Evolutionary conservation across 192 early-diverging fungal species (phyloP), one percentile per base, ranked within the genome.

Genomic region (Coemansia sp.): DNA sequence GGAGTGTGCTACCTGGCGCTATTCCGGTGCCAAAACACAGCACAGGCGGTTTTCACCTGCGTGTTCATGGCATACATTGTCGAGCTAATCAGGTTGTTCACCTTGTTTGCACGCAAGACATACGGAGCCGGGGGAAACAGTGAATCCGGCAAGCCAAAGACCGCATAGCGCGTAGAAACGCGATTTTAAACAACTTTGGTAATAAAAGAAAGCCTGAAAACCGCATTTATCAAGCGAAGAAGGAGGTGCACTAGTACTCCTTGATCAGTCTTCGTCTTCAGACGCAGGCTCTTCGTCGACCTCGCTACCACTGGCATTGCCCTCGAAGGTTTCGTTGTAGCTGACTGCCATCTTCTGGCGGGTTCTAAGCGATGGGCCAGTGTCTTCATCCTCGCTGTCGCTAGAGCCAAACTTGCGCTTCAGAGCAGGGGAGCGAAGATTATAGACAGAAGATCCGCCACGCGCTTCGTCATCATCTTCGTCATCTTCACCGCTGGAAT

Each of bases 81-180:
- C 22, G 88, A 88, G 56, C 83, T 94, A 22, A 88, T 87, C 56
- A 83, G 84, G 53, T 84, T 94, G 59, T 94, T 94, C 72, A 86
- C 90, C 23, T 83, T 88, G 56, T 94, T 94, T 82, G 86, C 88
- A 17, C 84, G 83, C 76, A 84, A 78, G 56, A 90, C 87, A 14
- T 94, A 94, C 23, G 70, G 66, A 15, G 22, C 30, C 17, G 34
- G 38, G 22, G 36, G 36, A 11, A 31, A 37, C 3, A 20, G 55
- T 20, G 48, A 48, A 6, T 20, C 36, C 11, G 14, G 47, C 27
- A 52, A 23, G 8, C 62, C 58, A 22, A 78, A 71, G 55, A 44
- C 11, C 44, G 52, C 52, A 29, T 54, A 31, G n/a, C 6, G 19
- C 10, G 45, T 48, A 15, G 45, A 17, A 48, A 25, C 15, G 14